phyloP scores from a whole-genome alignment of 345 rosid species.

The Citrus sinensis region DNA sequence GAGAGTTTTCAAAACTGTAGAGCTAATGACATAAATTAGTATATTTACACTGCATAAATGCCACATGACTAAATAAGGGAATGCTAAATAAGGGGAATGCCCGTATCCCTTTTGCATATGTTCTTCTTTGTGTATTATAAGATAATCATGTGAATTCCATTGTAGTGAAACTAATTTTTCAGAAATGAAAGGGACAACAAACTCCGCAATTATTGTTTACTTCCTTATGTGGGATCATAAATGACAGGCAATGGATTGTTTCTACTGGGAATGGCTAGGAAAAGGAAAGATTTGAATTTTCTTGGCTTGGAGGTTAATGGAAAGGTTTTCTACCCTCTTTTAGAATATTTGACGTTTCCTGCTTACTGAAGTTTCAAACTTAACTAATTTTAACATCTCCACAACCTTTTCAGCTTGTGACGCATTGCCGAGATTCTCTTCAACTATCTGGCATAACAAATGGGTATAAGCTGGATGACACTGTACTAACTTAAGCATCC shows the following conservation, averaged over 20 bases:
- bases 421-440: slow-evolving; percentile 37
- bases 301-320: slow-evolving; percentile 65
- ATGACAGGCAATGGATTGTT: slow-evolving; percentile 59
- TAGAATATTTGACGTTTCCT: neutral
- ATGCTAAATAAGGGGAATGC: neutral
- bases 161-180: neutral
- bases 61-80: neutral
- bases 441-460: slow-evolving; percentile 41
- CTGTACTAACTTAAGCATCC: neutral
- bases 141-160: neutral
- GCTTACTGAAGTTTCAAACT: slow-evolving; percentile 6
- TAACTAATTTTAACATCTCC: neutral
- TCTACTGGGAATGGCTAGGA: slow-evolving; percentile 58
- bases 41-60: neutral
- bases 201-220: neutral
- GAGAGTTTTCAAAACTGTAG: neutral
- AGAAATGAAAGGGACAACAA: neutral
- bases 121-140: neutral
- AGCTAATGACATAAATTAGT: neutral
- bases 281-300: slow-evolving; percentile 50
- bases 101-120: neutral
- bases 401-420: slow-evolving; percentile 45
- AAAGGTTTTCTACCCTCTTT: slow-evolving; percentile 38
- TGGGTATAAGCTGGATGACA: slow-evolving; percentile 36
- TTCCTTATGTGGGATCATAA: slow-evolving; percentile 6